Conservation (phyloP, 2,329 filamentous ascomycete genomes). For the Aspergillus neotritici region DNA sequence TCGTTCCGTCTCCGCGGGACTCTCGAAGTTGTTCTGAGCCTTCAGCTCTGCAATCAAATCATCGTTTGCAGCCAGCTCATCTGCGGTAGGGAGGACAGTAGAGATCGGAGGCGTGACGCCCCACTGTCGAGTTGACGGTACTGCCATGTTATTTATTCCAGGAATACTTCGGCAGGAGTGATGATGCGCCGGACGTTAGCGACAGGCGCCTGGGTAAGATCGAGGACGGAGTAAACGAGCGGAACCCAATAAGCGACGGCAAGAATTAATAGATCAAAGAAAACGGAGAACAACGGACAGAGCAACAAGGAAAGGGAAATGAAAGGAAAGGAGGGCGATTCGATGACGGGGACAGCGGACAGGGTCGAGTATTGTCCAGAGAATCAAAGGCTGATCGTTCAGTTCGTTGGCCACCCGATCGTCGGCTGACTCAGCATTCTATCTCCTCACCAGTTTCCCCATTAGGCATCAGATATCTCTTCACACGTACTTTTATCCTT, state of each 20-base stretch:
- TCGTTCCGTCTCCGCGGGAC: slow-evolving; percentile 72
- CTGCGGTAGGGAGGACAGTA: slow-evolving; percentile 64
- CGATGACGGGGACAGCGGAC: too few relatives aligned
- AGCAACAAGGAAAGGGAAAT: slow-evolving; percentile 4
- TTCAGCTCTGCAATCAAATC: slow-evolving; percentile 78
- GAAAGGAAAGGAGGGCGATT: slow-evolving; percentile 5
- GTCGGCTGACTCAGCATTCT: slow-evolving; percentile 12
- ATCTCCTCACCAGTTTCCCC: slow-evolving; percentile 3
- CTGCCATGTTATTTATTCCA: slow-evolving; percentile 28
- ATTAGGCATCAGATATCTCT: too few relatives aligned
- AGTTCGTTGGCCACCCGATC: slow-evolving; percentile 4
- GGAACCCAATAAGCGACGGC: not conserved
- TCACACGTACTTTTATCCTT: too few relatives aligned
- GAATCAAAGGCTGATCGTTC: slow-evolving; percentile 6
- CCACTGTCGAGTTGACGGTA: slow-evolving; percentile 45
- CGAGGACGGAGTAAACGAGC: slow-evolving; percentile 5
- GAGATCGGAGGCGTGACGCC: slow-evolving; percentile 86
- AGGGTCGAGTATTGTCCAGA: too few relatives aligned
- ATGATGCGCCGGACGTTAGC: not conserved
- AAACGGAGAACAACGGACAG: slow-evolving; percentile 1
- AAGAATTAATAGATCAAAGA: slow-evolving; percentile 1
- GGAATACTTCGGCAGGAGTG: not conserved
- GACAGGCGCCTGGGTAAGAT: slow-evolving; percentile 1
- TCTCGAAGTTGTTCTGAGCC: slow-evolving; percentile 86
- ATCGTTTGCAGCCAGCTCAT: slow-evolving; percentile 71